A percentile compares a stretch with the other conserved stretches of the same genome.
Evolutionary conservation across 352 stramenopile species (phyloP).

Genomic region (Phytophthora syringae): DNA sequence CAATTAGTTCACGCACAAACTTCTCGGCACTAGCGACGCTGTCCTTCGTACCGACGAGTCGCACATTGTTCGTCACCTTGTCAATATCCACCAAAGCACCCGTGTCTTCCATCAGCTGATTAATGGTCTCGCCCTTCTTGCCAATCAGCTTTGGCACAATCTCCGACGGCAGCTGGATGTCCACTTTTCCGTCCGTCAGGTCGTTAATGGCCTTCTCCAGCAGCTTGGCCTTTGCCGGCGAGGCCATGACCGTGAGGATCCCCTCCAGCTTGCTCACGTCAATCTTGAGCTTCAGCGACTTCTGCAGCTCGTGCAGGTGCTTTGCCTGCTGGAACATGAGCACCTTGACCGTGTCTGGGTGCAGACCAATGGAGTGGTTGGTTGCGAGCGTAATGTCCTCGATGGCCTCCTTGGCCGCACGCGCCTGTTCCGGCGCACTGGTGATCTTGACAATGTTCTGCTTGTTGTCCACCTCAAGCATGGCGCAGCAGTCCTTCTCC

Average conservation of each 20-base stretch:
- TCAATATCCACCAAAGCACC: conserved; percentile 80
- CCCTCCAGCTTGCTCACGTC: conserved; percentile 77
- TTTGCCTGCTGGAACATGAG: conserved; percentile 81
- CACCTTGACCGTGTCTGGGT: conserved; percentile 80
- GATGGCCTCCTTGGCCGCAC: conserved; percentile 50
- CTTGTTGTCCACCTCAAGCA: conserved; percentile 73
- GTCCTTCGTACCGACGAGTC: conserved; percentile 63
- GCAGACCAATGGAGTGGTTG: conserved; percentile 70
- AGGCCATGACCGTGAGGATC: conserved; percentile 59
- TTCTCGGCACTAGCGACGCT: conserved; percentile 60
- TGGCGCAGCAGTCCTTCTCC: conserved; percentile 59
- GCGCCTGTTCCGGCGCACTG: conserved; percentile 52
- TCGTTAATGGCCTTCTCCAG: conserved; percentile 65
- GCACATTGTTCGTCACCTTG: conserved; percentile 75
- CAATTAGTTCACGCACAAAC: conserved; percentile 70
- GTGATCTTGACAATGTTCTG: conserved; percentile 61
- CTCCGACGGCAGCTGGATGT: conserved; percentile 70
- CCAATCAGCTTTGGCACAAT: conserved; percentile 86
- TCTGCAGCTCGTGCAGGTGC: conserved; percentile 72
- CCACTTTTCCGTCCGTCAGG: conserved; percentile 57
- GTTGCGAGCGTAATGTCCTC: conserved; percentile 78
- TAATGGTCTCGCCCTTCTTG: conserved; percentile 87
- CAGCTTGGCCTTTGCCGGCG: conserved; percentile 55
- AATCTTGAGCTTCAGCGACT: conserved; percentile 63
- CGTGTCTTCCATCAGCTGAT: conserved; percentile 85